Evolutionary conservation across 2,329 filamentous ascomycete species (phyloP).

Genomic region (Fusarium abutilonis): DNA sequence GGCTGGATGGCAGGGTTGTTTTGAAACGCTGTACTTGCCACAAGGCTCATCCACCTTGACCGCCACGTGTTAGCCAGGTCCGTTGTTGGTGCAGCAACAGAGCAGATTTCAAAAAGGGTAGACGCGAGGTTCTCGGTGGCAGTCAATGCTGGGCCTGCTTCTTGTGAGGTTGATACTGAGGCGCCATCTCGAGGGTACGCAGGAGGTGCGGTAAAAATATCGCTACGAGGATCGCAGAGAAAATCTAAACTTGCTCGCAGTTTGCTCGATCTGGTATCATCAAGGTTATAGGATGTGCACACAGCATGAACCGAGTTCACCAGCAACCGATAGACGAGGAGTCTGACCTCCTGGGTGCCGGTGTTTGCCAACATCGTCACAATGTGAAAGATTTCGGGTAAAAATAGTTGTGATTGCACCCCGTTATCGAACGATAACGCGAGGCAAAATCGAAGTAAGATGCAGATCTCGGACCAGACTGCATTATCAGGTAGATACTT

Average conservation of each 20-base stretch:
- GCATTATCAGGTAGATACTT: slow-evolving; percentile 72
- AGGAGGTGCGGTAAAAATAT: slow-evolving; percentile 64
- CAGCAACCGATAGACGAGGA: slow-evolving; percentile 69
- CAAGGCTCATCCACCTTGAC: slow-evolving; percentile 77
- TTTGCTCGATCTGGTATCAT: slow-evolving; percentile 67
- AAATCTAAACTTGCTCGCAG: slow-evolving; percentile 66
- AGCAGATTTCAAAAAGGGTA: slow-evolving; percentile 70
- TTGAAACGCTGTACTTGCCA: slow-evolving; percentile 77
- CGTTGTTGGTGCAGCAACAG: slow-evolving; percentile 69
- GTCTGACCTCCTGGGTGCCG: slow-evolving; percentile 65
- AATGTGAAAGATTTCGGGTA: slow-evolving; percentile 76
- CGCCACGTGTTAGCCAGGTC: slow-evolving; percentile 75
- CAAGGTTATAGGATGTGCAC: slow-evolving; percentile 71
- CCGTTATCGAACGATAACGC: slow-evolving; percentile 74
- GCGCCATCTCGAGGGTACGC: slow-evolving; percentile 61
- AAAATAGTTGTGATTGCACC: slow-evolving; percentile 72
- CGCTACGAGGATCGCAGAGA: slow-evolving; percentile 67
- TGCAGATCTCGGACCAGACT: slow-evolving; percentile 75
- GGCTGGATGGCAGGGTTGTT: slow-evolving; percentile 78
- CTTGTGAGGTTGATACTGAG: slow-evolving; percentile 64
- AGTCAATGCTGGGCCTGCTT: slow-evolving; percentile 60
- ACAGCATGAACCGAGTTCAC: slow-evolving; percentile 75
- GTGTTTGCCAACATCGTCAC: slow-evolving; percentile 77
- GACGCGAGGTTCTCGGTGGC: slow-evolving; percentile 70
- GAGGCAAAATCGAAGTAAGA: slow-evolving; percentile 72